A percentile compares a stretch with the other conserved stretches of the same genome.
Conservation (phyloP, 805 yeast species). For the Sporopachydermia quercuum region DNA sequence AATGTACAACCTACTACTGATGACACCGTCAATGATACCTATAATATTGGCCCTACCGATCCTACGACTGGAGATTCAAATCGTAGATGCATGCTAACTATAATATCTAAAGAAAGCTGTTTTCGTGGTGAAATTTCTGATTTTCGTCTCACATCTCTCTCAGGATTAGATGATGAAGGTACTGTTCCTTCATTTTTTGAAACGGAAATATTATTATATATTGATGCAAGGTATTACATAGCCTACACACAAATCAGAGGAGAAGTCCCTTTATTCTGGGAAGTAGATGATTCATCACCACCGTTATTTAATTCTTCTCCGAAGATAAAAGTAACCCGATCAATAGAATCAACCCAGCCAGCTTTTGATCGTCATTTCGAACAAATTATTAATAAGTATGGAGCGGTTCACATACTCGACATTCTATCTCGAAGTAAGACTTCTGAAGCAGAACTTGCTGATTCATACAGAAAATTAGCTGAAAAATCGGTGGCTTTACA, state of each 20-base stretch:
- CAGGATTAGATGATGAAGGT: constrained; percentile 88
- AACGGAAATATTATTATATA: constrained; percentile 66
- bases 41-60: no score
- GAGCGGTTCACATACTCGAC: constrained; percentile 78
- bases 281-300: constrained; percentile 59
- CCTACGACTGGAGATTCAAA: constrained; percentile 17
- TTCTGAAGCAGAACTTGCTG: constrained; percentile 59
- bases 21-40: no score
- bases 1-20: neutral
- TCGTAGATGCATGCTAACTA: constrained; percentile 39
- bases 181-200: constrained; percentile 93
- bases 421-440: constrained; percentile 56
- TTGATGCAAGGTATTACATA: constrained; percentile 37
- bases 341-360: constrained; percentile 85
- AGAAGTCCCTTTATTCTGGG: constrained; percentile 94
- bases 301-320: constrained; percentile 55
- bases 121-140: constrained; percentile 87
- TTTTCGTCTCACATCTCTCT: constrained; percentile 33
- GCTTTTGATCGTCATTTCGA: constrained; percentile 74
- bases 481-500: constrained; percentile 22
- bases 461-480: constrained; percentile 49
- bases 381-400: constrained; percentile 56
- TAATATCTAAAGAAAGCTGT: constrained; percentile 96
- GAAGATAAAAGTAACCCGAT: constrained; percentile 76
- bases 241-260: constrained; percentile 90